phyloP scores from a whole-genome alignment of 331 rosid species.

The Malus hybrid region DNA sequence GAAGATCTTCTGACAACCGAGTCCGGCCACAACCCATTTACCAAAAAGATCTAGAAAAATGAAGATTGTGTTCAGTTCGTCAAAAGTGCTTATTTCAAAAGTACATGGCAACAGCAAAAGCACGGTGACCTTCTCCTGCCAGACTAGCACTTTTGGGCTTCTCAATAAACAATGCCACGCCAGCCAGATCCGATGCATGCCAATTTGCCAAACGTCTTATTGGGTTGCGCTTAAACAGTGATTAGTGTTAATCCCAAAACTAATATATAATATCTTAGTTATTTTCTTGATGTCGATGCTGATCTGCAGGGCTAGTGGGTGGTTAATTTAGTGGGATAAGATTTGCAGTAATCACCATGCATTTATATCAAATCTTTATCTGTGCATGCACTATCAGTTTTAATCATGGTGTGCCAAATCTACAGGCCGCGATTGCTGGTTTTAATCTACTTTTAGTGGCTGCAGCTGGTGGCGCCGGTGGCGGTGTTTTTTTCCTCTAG shows the following conservation, averaged over 20 bases:
- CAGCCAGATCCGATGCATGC: background rate
- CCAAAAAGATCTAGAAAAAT: background rate
- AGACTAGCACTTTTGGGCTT: background rate
- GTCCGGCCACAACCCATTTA: background rate
- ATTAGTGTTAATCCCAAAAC: too few species aligned
- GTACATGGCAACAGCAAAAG: background rate
- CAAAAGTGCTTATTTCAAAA: background rate
- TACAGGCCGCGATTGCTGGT: background rate
- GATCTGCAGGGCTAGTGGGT: background rate
- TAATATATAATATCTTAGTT: background rate
- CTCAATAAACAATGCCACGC: background rate
- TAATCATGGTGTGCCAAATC: background rate
- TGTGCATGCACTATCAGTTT: background rate
- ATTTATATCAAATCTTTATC: background rate
- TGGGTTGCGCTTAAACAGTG: too few species aligned
- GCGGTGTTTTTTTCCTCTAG: too few species aligned
- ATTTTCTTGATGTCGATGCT: background rate
- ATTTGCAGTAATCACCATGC: background rate
- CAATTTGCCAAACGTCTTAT: background rate
- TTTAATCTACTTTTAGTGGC: background rate
- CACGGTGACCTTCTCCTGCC: background rate
- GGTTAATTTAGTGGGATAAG: background rate
- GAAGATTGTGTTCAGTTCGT: background rate
- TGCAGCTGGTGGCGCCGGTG: background rate
- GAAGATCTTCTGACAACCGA: background rate